Base-by-base conservation (phyloP, 148 eudicot genomes). In the Fagopyrum homotropicum region DNA sequence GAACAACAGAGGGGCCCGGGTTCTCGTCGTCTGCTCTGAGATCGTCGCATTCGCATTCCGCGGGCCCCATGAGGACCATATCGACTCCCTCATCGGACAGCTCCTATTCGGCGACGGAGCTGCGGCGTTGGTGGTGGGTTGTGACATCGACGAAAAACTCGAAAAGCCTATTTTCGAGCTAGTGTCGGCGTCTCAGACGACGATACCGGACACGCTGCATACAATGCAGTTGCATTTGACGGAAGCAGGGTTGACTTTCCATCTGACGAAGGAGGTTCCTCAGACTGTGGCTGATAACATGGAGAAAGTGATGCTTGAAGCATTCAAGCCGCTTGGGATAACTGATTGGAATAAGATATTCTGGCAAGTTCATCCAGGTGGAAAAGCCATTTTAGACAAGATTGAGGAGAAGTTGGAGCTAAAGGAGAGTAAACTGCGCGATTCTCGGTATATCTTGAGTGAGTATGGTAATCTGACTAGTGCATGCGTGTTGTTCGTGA, bases 311-410 rank as follows among this genome's bases (percentile, higher is more conserved):
- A 71, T 71, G 45, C 7, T n/a, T 40, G 11, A 14, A 2, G 49
- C n/a, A 14, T 45, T 12, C 40, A 16, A 50, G 14, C 49, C 43
- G 14, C 16, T 15, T 6, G 73, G 73, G 16, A 14, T 43, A 6
- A 17, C 43, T 40, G 73, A 47, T n/a, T 72, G 75, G 75, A 72
- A 72, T 56, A 14, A 9, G 7, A 9, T 72, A 9, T 72, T 72
- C 6, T 72, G 56, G 55, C 8, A 46, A 7, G 45, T 35, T 47
- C 75, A 72, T 26, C 75, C 73, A 8, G 73, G 71, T 17, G 73
- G 73, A 0, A 15, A 17, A 30, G 73, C 73, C 1, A 71, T 71
- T 2, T 16, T 40, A 9, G 73, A 71, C 14, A 45, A 4, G 50
- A 22, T 71, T 4, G 50, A 71, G 5, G 17, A 44, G 22, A 71